A percentile compares a stretch with the other conserved stretches of the same genome.
phyloP scores from a whole-genome alignment of 352 stramenopile species.

The Phytopythium aichiense region DNA sequence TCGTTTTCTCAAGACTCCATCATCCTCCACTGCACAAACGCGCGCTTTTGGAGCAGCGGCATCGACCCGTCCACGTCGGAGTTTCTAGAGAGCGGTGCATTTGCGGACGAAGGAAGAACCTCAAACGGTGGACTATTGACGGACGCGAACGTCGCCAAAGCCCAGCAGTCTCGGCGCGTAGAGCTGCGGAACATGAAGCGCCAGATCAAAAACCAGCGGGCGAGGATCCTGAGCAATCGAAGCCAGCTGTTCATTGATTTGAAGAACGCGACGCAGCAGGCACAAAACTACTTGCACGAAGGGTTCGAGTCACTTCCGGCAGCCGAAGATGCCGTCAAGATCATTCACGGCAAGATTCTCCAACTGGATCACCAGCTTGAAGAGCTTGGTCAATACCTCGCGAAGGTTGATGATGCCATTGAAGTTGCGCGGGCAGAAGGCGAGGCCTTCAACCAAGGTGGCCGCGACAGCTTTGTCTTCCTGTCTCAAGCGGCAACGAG shows the following conservation, averaged over 20 bases:
- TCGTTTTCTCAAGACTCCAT: slow-evolving; percentile 79
- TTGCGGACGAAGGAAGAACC: slow-evolving; percentile 51
- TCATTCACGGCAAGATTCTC: slow-evolving; percentile 80
- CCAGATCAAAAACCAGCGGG: slow-evolving; percentile 81
- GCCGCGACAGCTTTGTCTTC: slow-evolving; percentile 62
- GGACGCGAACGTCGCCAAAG: slow-evolving; percentile 41
- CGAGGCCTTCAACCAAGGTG: slow-evolving; percentile 36
- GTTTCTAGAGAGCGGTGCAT: slow-evolving; percentile 74
- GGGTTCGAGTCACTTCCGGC: slow-evolving; percentile 66
- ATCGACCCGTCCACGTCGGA: slow-evolving; percentile 57
- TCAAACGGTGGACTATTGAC: slow-evolving; percentile 34
- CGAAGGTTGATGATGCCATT: slow-evolving; percentile 73
- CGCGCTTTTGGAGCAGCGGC: slow-evolving; percentile 64
- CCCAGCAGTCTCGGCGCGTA: slow-evolving; percentile 52
- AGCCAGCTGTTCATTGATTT: slow-evolving; percentile 81
- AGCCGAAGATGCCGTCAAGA: slow-evolving; percentile 77
- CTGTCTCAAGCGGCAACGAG: slow-evolving; percentile 26
- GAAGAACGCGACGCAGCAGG: slow-evolving; percentile 75
- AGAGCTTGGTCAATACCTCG: slow-evolving; percentile 48
- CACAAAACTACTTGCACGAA: slow-evolving; percentile 84
- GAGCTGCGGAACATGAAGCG: slow-evolving; percentile 70
- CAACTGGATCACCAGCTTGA: slow-evolving; percentile 74
- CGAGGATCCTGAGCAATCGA: slow-evolving; percentile 72
- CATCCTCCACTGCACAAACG: slow-evolving; percentile 70
- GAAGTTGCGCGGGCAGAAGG: slow-evolving; percentile 57